These are phyloP conservation scores for Leucosporidium yakuticum DNA, from an alignment of 768 basidiomycete species.

Conservation along the genomic window DNA sequence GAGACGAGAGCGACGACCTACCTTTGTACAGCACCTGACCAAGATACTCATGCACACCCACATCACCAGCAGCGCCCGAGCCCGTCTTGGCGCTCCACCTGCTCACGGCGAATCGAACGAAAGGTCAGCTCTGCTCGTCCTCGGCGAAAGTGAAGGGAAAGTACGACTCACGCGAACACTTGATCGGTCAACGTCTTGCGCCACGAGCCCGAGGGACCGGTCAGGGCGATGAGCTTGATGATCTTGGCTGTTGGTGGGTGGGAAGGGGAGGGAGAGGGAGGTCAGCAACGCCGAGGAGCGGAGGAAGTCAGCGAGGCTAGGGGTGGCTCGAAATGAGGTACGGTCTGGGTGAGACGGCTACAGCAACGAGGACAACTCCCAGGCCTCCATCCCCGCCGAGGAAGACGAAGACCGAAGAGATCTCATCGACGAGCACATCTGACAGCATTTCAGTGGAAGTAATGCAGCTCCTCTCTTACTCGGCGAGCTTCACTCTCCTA, in stretches of 20 bases:
- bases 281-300: too few species aligned
- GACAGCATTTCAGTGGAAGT: too few species aligned
- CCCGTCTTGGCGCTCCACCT: constrained; percentile 84
- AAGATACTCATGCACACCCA: constrained; percentile 77
- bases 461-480: too few species aligned
- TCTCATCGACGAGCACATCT: too few species aligned
- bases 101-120: constrained; percentile 35
- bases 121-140: constrained; percentile 23
- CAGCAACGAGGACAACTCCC: too few species aligned
- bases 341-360: too few species aligned
- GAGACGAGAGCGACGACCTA: constrained; percentile 39
- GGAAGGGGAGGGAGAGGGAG: neutral
- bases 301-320: too few species aligned
- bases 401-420: too few species aligned
- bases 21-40: constrained; percentile 84
- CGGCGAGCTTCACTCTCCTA: too few species aligned
- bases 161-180: constrained; percentile 64
- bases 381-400: too few species aligned
- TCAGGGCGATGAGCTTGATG: constrained; percentile 84
- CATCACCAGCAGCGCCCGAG: constrained; percentile 78
- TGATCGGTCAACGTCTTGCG: constrained; percentile 82
- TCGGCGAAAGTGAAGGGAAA: constrained; percentile 1
- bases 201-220: constrained; percentile 74
- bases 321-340: too few species aligned
- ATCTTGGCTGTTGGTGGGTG: constrained; percentile 41